phyloP scores from a whole-genome alignment of 352 stramenopile genomes.

The Globisporangium cystogenes region DNA sequence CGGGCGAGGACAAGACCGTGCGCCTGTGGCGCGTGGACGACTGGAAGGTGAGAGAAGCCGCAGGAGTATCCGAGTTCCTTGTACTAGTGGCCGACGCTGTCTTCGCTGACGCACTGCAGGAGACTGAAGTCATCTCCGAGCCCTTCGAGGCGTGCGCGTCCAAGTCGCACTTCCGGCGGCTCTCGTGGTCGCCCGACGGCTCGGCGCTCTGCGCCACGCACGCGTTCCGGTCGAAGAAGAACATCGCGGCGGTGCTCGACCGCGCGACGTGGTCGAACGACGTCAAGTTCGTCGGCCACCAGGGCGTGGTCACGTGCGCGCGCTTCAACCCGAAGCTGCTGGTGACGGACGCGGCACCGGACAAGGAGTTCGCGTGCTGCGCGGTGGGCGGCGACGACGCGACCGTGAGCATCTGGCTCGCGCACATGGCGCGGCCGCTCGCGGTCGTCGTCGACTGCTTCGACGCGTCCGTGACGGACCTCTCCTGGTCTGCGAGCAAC shows the following conservation, averaged over 20 bases:
- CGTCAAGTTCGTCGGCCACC: conserved; percentile 83
- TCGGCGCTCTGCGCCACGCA: conserved; percentile 78
- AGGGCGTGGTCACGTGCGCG: conserved; percentile 71
- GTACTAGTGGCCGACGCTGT: neutral
- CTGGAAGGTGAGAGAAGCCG: conserved; percentile 77
- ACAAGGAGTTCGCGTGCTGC: conserved; percentile 86
- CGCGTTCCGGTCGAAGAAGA: conserved; percentile 85
- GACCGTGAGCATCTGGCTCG: conserved; percentile 83
- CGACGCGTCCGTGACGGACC: conserved; percentile 75
- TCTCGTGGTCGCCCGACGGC: conserved; percentile 83
- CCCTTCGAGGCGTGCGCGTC: conserved; percentile 76
- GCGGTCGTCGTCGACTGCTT: conserved; percentile 83
- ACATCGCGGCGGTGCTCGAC: conserved; percentile 75
- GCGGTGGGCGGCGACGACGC: conserved; percentile 77
- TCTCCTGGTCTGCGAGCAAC: conserved; percentile 56
- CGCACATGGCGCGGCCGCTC: conserved; percentile 67
- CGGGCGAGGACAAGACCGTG: conserved; percentile 84
- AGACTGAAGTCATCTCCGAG: conserved; percentile 52
- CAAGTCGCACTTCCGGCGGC: conserved; percentile 76
- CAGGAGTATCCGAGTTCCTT: too few species aligned
- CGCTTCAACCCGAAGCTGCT: conserved; percentile 82
- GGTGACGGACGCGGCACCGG: conserved; percentile 21
- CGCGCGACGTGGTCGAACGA: conserved; percentile 77
- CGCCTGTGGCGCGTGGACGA: conserved; percentile 79
- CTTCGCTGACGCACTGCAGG: conserved; percentile 6